phyloP scores from a whole-genome alignment of 306 rosid genomes.

The Alnus glutinosa region DNA sequence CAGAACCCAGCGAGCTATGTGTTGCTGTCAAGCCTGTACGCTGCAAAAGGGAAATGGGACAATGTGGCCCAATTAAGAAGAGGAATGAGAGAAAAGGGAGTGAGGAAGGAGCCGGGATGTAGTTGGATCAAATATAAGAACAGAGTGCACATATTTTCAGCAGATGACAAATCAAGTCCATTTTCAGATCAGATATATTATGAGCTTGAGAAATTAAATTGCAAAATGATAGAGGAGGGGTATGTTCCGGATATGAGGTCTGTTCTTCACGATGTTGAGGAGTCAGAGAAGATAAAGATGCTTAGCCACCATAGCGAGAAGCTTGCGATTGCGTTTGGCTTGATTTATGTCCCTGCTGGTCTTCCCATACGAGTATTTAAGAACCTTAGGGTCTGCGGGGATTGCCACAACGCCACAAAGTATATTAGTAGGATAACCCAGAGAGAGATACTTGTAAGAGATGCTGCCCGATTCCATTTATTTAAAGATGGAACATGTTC shows the following conservation, averaged over 20 bases:
- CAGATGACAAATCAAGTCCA: constrained; percentile 75
- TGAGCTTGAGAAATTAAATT: constrained; percentile 60
- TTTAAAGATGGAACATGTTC: constrained; percentile 88
- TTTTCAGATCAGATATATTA: constrained; percentile 73
- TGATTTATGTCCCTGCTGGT: constrained; percentile 72
- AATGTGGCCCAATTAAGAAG: constrained; percentile 77
- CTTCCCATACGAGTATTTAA: constrained; percentile 74
- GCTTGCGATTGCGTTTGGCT: constrained; percentile 89
- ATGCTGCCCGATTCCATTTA: constrained; percentile 78
- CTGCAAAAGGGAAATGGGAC: constrained; percentile 79
- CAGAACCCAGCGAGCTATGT: constrained; percentile 80
- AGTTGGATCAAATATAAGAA: constrained; percentile 94
- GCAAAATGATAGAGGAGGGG: constrained; percentile 69
- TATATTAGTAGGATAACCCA: constrained; percentile 78
- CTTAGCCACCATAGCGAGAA: constrained; percentile 86
- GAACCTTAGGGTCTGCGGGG: constrained; percentile 87
- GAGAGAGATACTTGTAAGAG: constrained; percentile 93
- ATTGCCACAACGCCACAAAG: constrained; percentile 93
- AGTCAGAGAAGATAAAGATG: constrained; percentile 76
- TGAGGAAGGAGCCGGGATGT: constrained; percentile 87
- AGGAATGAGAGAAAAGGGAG: constrained; percentile 79
- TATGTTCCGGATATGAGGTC: constrained; percentile 78
- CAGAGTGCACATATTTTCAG: constrained; percentile 72
- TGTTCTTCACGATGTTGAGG: constrained; percentile 86
- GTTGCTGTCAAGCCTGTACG: constrained; percentile 82